Evolutionary conservation across 169 alveolate species (phyloP).

Genomic region (Cryptosporidium bovis): DNA sequence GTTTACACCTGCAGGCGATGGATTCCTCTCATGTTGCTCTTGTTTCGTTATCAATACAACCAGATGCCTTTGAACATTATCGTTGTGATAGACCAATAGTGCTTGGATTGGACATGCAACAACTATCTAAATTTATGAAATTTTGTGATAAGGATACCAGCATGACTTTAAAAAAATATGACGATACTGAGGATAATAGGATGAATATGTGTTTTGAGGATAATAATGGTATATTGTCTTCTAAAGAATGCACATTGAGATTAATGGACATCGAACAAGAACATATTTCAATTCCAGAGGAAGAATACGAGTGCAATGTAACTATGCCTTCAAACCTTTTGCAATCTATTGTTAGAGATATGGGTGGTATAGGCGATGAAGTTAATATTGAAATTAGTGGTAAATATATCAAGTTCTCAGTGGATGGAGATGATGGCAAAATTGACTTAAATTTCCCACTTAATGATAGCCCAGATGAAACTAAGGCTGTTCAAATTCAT

Average conservation of each 20-base stretch:
- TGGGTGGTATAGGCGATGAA: constrained; percentile 86
- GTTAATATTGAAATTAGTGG: constrained; percentile 86
- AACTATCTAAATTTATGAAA: constrained; percentile 63
- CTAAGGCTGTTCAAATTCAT: constrained; percentile 79
- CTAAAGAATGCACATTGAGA: constrained; percentile 81
- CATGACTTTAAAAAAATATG: constrained; percentile 62
- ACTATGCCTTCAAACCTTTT: constrained; percentile 84
- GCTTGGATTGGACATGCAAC: constrained; percentile 71
- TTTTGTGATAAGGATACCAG: constrained; percentile 72
- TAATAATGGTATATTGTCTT: constrained; percentile 81
- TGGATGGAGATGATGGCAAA: constrained; percentile 86
- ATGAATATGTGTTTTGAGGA: constrained; percentile 83
- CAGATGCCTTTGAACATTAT: constrained; percentile 89
- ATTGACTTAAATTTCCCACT: constrained; percentile 83
- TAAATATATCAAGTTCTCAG: constrained; percentile 83
- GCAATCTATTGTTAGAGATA: constrained; percentile 86
- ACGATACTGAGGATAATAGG: constrained; percentile 79
- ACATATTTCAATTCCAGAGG: constrained; percentile 85
- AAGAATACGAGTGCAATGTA: constrained; percentile 85
- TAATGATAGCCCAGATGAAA: constrained; percentile 83
- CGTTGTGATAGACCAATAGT: constrained; percentile 86
- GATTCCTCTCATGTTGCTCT: constrained; percentile 90
- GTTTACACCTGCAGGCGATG: constrained; percentile 91
- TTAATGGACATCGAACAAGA: constrained; percentile 85
- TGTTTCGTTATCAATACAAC: constrained; percentile 85